Evolutionary conservation across 371 early-diverging fungal genomes (phyloP).

Genomic region (Phascolomyces articulosus): DNA sequence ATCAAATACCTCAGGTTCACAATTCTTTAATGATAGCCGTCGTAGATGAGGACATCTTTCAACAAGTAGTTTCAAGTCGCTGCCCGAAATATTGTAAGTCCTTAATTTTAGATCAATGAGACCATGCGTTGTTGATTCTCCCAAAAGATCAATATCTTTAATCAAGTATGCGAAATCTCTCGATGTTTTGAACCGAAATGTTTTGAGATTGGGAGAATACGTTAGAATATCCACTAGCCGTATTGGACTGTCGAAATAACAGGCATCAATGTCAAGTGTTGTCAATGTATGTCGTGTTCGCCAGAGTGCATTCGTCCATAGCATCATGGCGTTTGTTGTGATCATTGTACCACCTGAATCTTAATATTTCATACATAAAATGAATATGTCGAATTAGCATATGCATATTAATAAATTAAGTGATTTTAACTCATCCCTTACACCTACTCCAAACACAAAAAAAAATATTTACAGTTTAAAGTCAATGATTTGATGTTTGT

Average conservation of each 20-base stretch:
- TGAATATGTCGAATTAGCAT: no score
- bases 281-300: neutral
- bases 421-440: neutral
- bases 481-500: neutral
- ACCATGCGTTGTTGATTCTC: neutral
- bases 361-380: no score
- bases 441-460: no score
- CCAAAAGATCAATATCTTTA: neutral
- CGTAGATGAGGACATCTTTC: neutral
- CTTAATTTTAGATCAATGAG: neutral
- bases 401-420: neutral
- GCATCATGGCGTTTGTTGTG: no score
- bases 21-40: neutral
- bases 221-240: neutral
- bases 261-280: neutral
- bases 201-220: neutral
- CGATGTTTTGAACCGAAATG: neutral
- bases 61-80: neutral
- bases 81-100: neutral
- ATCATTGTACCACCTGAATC: no score
- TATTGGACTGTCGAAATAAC: neutral
- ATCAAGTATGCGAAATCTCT: neutral
- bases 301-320: neutral
- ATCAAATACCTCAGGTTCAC: neutral
- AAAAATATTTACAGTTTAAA: neutral